These are phyloP conservation scores for Phellopilus nigrolimitatus DNA, from an alignment of 1,284 basidiomycete species.

Conservation along the genomic window DNA sequence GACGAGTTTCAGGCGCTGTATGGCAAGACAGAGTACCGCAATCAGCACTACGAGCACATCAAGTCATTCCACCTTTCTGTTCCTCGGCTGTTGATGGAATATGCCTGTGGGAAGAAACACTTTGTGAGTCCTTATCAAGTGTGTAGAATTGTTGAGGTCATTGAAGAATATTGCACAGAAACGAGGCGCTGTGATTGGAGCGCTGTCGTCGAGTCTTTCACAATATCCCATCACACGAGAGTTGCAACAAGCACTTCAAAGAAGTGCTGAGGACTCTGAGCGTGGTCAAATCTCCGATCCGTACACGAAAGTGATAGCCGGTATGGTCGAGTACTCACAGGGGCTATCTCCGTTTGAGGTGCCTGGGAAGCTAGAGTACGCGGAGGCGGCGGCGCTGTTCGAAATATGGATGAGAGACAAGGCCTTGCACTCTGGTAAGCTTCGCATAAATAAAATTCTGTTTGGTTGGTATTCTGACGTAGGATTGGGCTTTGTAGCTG, in stretches of 20 bases:
- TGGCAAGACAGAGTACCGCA: conserved; percentile 66
- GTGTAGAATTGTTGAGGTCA: conserved; percentile 16
- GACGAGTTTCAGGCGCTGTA: conserved; percentile 88
- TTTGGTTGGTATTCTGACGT: conserved; percentile 1
- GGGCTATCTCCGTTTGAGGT: conserved; percentile 53
- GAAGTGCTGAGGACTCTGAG: no score
- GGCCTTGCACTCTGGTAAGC: conserved; percentile 46
- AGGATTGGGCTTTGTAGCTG: conserved; percentile 30
- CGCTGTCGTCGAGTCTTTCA: conserved; percentile 54
- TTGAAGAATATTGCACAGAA: conserved; percentile 38
- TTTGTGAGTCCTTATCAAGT: conserved; percentile 52
- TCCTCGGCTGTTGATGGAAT: conserved; percentile 76
- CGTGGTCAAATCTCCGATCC: conserved; percentile 37
- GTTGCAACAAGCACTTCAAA: conserved; percentile 54
- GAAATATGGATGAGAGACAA: conserved; percentile 64
- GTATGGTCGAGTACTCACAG: conserved; percentile 44
- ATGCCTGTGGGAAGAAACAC: conserved; percentile 58
- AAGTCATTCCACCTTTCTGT: conserved; percentile 79
- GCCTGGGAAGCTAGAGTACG: conserved; percentile 50
- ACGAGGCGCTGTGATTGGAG: conserved; percentile 62
- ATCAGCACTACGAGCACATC: conserved; percentile 71
- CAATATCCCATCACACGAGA: conserved; percentile 52
- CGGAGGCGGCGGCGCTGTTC: conserved; percentile 64
- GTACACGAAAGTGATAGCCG: conserved; percentile 44
- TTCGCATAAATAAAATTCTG: conserved; percentile 22